phyloP scores from a whole-genome alignment of 345 rosid genomes.

The Moringa oleifera region DNA sequence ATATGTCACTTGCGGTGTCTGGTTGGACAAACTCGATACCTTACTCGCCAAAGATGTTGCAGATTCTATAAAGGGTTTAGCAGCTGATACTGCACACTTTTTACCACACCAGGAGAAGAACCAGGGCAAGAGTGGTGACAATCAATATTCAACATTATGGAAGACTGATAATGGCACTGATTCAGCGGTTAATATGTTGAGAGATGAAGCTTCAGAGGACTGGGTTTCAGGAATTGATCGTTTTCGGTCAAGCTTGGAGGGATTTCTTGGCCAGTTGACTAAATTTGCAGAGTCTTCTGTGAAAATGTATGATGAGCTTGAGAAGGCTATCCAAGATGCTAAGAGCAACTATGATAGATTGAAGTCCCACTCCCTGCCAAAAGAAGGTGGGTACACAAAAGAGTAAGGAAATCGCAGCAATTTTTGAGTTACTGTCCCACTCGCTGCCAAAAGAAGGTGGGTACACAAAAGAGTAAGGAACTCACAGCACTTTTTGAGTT shows the following conservation, averaged over 20 bases:
- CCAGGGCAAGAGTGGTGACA: conserved; percentile 36
- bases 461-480: neutral
- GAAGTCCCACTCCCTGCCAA: conserved; percentile 25
- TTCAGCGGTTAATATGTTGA: conserved; percentile 30
- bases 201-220: conserved; percentile 54
- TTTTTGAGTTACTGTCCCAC: conserved; percentile 16
- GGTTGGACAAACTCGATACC: conserved; percentile 54
- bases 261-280: conserved; percentile 46
- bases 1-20: conserved; percentile 58
- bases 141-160: conserved; percentile 16
- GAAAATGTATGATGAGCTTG: conserved; percentile 45
- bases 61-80: conserved; percentile 54
- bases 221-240: conserved; percentile 45
- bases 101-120: conserved; percentile 77
- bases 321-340: conserved; percentile 35
- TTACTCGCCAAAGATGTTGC: conserved; percentile 58
- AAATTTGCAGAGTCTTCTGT: conserved; percentile 51
- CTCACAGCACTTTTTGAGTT: neutral
- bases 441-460: conserved; percentile 3
- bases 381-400: neutral
- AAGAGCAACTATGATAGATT: conserved; percentile 31
- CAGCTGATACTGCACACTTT: conserved; percentile 53
- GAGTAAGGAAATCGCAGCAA: neutral
- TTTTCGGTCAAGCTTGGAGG: conserved; percentile 50
- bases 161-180: conserved; percentile 35